Evolutionary conservation across 2,329 filamentous ascomycete species (phyloP).

Genomic region (Colletotrichum aenigma): DNA sequence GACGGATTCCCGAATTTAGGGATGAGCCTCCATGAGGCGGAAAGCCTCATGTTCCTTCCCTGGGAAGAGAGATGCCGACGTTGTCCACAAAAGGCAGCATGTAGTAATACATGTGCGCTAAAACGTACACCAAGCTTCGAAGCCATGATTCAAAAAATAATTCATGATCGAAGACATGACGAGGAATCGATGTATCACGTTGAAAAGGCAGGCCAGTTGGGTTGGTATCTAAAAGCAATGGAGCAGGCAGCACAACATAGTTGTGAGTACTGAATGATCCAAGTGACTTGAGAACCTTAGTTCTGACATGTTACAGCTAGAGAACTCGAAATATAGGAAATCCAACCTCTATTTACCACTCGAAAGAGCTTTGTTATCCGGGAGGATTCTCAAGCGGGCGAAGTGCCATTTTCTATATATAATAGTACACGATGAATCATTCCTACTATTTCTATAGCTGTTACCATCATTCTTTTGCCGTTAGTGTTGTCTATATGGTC

Average conservation of each 20-base stretch:
- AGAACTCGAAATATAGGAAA: background rate
- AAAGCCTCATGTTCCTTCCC: background rate
- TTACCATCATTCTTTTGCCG: background rate
- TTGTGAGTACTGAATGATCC: background rate
- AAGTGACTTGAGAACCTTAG: background rate
- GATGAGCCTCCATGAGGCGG: background rate
- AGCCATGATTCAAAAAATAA: too few relatives aligned
- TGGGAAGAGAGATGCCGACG: background rate
- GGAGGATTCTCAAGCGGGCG: too few relatives aligned
- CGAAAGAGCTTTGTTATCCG: background rate
- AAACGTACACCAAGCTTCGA: background rate
- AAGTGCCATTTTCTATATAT: background rate
- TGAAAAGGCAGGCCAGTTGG: background rate
- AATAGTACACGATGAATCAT: background rate
- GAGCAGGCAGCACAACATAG: background rate
- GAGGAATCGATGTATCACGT: too few relatives aligned
- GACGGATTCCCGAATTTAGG: background rate
- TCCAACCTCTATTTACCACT: background rate
- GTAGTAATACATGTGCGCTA: background rate
- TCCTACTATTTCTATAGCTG: background rate
- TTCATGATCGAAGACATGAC: too few relatives aligned
- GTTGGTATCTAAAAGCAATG: background rate
- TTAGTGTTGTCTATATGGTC: background rate
- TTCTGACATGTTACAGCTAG: background rate
- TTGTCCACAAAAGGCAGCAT: background rate